Percentiles rank a stretch among this genome's conserved stretches.
These are phyloP conservation scores for Coelastrella sp. DNA, from an alignment of 139 green algal genomes.

Conservation along the genomic window DNA sequence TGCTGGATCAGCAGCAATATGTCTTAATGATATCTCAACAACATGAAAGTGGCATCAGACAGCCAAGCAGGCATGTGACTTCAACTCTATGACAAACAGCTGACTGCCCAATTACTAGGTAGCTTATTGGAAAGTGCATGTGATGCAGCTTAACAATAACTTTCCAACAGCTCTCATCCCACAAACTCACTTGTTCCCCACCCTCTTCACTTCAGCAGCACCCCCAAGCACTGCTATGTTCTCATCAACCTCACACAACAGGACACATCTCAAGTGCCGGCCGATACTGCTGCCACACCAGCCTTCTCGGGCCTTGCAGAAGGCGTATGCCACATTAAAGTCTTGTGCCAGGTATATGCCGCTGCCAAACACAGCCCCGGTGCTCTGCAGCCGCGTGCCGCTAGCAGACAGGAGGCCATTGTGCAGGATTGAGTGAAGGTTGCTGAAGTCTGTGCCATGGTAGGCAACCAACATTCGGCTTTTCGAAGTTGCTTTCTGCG, in stretches of 20 bases:
- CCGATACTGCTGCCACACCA: slow-evolving; percentile 32
- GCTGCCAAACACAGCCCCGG: slow-evolving; percentile 25
- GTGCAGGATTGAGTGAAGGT: slow-evolving; percentile 46
- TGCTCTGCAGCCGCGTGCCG: slow-evolving; percentile 27
- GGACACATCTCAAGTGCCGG: slow-evolving; percentile 23
- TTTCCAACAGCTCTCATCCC: background rate
- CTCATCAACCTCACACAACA: slow-evolving; percentile 32
- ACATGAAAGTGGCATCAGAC: no score
- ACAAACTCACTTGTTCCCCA: background rate
- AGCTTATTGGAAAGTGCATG: no score
- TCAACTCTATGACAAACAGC: no score
- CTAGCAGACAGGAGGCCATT: slow-evolving; percentile 26
- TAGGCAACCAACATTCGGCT: background rate
- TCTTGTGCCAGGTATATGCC: slow-evolving; percentile 29
- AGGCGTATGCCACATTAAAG: slow-evolving; percentile 19
- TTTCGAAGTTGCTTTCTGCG: background rate
- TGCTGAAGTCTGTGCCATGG: slow-evolving; percentile 41
- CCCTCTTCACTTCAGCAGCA: background rate
- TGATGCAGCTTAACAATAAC: background rate
- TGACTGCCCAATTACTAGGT: no score
- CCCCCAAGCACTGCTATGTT: background rate
- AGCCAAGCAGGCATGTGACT: no score
- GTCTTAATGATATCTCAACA: no score
- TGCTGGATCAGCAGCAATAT: background rate
- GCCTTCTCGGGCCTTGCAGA: background rate